Evolutionary conservation across 2,329 filamentous ascomycete genomes (phyloP), one percentile per base, ranked within the genome.

Genomic region (Aspergillus sp.): DNA sequence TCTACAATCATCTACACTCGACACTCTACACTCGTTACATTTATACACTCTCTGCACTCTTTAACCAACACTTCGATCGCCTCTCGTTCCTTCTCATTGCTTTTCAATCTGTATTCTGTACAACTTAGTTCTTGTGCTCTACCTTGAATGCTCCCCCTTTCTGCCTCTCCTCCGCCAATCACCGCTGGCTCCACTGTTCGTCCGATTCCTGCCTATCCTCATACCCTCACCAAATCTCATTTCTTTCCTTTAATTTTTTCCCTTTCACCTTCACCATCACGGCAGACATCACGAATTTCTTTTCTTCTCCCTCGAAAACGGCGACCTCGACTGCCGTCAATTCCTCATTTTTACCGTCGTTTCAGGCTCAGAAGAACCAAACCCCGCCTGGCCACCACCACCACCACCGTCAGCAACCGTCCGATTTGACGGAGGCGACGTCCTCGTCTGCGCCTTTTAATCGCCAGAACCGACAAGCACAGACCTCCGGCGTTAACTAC

Each of bases 291-390:
- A 27, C 46, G 33, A 38, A 32, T 47, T 30, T 32, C 8, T 12
- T 49, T 29, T 45, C 49, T 27, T 41, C 48, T 41, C 36, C 50
- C 41, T 48, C 61, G 48, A 60, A 57, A 52, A 64, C 61, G 58
- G 53, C 60, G 45, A 56, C 59, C 44, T 53, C 54, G 43, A 48
- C 48, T 29, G 26, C 48, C 40, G 50, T 42, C 50, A 47, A 52
- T 52, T 41, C 52, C 50, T 53, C 47, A 48, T 40, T 57, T 49
- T 35, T 66, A 63, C 62, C 68, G 65, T 56, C 67, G 65, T 55
- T 65, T 62, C 55, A 63, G 66, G 55, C 60, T 62, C 58, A 69
- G 67, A 59, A 46, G 40, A 29, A 32, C 33, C 44, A 40, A 27
- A 12, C 51, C 40, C 48, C 50, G 43, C 50, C 47, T 48, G 50